These are phyloP conservation scores for Calamus simplicifolius DNA, from an alignment of 176 grass and related monocot species.

Conservation along the genomic window DNA sequence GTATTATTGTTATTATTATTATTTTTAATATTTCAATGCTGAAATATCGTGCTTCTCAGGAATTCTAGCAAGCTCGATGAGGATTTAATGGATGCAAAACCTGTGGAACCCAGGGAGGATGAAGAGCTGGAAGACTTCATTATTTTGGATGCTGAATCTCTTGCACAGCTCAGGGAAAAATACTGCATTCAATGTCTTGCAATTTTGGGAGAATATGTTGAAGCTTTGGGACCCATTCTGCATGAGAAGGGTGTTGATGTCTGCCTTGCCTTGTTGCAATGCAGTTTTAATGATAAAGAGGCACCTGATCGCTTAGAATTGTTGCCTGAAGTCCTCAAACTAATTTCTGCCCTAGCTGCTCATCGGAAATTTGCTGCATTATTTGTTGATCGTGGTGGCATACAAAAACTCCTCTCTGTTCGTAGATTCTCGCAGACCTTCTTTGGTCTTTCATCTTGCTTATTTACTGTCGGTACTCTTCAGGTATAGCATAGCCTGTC, in stretches of 20 bases:
- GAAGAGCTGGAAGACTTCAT: slow-evolving; percentile 68
- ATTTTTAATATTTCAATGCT: too few species aligned
- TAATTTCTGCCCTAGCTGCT: slow-evolving; percentile 82
- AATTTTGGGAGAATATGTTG: slow-evolving; percentile 88
- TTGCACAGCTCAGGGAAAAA: slow-evolving; percentile 67
- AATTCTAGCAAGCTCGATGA: slow-evolving; percentile 36
- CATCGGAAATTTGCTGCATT: slow-evolving; percentile 89
- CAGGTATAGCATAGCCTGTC: slow-evolving; percentile 41
- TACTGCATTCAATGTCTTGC: slow-evolving; percentile 88
- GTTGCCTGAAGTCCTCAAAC: slow-evolving; percentile 72
- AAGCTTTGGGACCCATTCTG: slow-evolving; percentile 93
- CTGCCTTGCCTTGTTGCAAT: slow-evolving; percentile 71
- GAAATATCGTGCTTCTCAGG: slow-evolving; percentile 7
- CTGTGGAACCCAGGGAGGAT: slow-evolving; percentile 43
- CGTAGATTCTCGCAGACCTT: slow-evolving; percentile 62
- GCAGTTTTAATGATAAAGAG: slow-evolving; percentile 52
- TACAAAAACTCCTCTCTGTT: slow-evolving; percentile 88
- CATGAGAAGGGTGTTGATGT: slow-evolving; percentile 99
- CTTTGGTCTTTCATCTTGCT: slow-evolving; percentile 71
- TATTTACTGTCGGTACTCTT: slow-evolving; percentile 96
- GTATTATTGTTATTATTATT: too few species aligned
- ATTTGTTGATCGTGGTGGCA: slow-evolving; percentile 95
- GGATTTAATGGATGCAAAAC: slow-evolving; percentile 29
- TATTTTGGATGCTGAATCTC: slow-evolving; percentile 50
- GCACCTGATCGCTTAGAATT: slow-evolving; percentile 31